These are phyloP conservation scores for Gossypium rotundifolium DNA, from an alignment of 345 rosid genomes.

Conservation along the genomic window DNA sequence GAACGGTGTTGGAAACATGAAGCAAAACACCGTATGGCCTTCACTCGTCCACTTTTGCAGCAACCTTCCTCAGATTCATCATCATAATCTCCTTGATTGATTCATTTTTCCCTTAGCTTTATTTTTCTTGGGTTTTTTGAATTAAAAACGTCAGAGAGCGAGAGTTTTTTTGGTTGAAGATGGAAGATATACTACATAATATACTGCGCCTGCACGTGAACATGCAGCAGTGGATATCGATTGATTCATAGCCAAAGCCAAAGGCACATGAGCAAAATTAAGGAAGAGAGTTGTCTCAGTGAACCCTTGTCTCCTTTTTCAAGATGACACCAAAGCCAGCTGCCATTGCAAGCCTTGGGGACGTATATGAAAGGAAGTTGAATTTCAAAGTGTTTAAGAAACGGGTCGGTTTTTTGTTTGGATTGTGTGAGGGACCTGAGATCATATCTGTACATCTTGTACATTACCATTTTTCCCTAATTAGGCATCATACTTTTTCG, in stretches of 20 bases:
- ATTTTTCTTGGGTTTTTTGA: neutral
- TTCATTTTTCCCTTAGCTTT: neutral
- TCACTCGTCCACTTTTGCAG: slow-evolving; percentile 14
- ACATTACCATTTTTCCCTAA: slow-evolving; percentile 41
- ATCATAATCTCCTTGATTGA: neutral
- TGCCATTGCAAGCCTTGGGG: slow-evolving; percentile 9
- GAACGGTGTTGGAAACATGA: slow-evolving; percentile 34
- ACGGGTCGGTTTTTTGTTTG: neutral
- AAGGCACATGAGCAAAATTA: neutral
- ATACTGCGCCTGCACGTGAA: neutral
- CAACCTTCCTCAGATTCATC: slow-evolving; percentile 2
- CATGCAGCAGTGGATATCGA: slow-evolving; percentile 14
- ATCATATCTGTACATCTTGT: slow-evolving; percentile 34
- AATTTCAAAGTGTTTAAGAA: neutral
- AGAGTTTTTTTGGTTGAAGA: neutral
- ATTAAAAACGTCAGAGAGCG: neutral
- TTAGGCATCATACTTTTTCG: slow-evolving; percentile 30
- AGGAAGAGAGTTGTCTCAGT: neutral
- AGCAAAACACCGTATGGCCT: slow-evolving; percentile 22
- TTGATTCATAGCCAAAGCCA: neutral
- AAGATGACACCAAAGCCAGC: slow-evolving; percentile 1
- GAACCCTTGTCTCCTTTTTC: slow-evolving; percentile 6
- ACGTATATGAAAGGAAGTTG: slow-evolving; percentile 6
- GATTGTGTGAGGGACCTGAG: slow-evolving; percentile 24
- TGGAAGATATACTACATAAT: neutral